Base-by-base conservation (phyloP, 306 rosid species). In the Rubus parviflorus region DNA sequence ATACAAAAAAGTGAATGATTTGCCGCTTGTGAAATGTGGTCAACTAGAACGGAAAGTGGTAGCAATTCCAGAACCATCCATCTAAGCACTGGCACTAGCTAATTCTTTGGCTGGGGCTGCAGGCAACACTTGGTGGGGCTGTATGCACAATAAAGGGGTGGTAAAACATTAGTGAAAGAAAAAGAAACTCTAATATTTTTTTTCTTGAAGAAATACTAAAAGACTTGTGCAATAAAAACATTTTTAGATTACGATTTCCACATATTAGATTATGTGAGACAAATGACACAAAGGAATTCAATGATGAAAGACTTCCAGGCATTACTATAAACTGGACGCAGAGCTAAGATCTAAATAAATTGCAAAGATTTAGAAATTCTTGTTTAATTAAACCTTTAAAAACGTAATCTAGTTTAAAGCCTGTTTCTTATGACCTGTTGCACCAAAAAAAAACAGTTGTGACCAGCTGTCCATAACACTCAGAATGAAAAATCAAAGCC, bases 101-200 rank as follows among this genome's bases (percentile, higher is more conserved):
- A 86, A 88, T 79, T 85, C 90, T 74, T 87, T 87, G 38, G 73
- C 77, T 62, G 82, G 75, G 80, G 46, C 17, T 16, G 75, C 80
- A 19, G 76, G 78, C 81, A 79, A 85, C n/a, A 79, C 85, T 75
- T 84, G 70, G 49, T 85, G 93, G 54, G 98, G 97, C 65, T 87
- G 87, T 17, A 19, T 77, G 83, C 91, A 79, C 77, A 77, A 0
- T 8, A 14, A 14, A 58, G 17, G 3, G n/a, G 48, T 54, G 68
- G 42, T 25, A 42, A 35, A 43, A 15, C 35, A 68, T 37, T 40
- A 64, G 38, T 25, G 35, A 30, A 22, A 20, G 14, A 41, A 40
- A 25, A 11, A 30, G 2, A 6, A 45, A 19, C 16, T 15, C 12
- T 22, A 6, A 72, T 5, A 52, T 37, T 11, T 38, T 25, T 41